Conservation (phyloP, 352 stramenopile species). For the Thraustotheca clavata region DNA sequence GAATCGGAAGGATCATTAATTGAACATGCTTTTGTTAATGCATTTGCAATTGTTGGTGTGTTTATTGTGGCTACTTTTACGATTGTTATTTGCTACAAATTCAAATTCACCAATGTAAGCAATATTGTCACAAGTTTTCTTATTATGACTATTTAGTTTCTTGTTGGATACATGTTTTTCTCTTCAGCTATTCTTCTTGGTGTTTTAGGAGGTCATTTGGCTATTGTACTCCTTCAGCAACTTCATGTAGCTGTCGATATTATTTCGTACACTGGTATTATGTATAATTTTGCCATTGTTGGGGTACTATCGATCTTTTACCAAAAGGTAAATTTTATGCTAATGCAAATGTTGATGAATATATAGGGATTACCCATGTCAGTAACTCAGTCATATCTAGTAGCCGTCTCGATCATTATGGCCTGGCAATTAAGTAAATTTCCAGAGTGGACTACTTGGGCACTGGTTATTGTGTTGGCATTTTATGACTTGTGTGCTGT, state of each 20-base stretch:
- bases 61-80: constrained; percentile 86
- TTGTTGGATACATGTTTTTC: constrained; percentile 88
- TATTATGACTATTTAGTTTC: constrained; percentile 30
- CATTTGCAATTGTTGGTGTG: constrained; percentile 83
- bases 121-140: background rate
- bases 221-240: constrained; percentile 57
- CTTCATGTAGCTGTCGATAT: constrained; percentile 53
- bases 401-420: constrained; percentile 96
- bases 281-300: constrained; percentile 90
- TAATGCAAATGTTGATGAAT: background rate
- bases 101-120: constrained; percentile 73
- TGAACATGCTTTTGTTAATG: constrained; percentile 74
- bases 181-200: constrained; percentile 81
- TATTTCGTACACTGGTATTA: constrained; percentile 60
- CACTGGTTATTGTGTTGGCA: constrained; percentile 90
- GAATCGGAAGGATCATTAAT: constrained; percentile 62
- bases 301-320: constrained; percentile 87
- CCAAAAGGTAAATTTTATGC: constrained; percentile 42
- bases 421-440: constrained; percentile 97
- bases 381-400: constrained; percentile 92
- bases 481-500: constrained; percentile 99
- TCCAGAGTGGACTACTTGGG: constrained; percentile 91
- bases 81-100: constrained; percentile 88
- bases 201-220: constrained; percentile 77
- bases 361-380: constrained; percentile 41